Base-by-base conservation (phyloP, 306 rosid genomes). In the Oemleria cerasiformis region DNA sequence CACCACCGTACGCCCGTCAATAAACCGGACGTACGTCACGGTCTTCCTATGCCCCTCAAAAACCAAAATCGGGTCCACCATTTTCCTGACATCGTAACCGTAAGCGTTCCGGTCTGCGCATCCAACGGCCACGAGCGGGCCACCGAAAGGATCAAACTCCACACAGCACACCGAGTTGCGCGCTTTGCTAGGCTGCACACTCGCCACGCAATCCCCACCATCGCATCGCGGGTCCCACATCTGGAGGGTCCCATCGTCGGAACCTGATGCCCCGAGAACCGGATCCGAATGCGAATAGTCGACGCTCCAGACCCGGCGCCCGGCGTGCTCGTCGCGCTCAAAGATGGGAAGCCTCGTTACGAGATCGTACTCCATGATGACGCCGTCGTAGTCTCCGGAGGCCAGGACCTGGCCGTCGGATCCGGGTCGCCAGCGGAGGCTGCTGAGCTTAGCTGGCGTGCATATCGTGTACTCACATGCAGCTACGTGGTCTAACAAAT, bases 241-340 rank as follows among this genome's bases (percentile, higher is more conserved):
- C 65, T 87, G 92, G 71, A 87, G 64, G 23, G 92, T 80, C n/a
- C 92, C 90, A 13, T 87, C 92, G 60, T 87, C 92, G 20, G 92
- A 85, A 40, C 88, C 85, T 40, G 92, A 87, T 1, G 90, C 92
- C 0, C 85, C 92, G 1, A 85, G 8, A 16, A 64, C 50, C 38
- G 80, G 84, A 20, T 81, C 82, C 43, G 65, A 77, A 38, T 65
- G 70, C 17, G 89, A 83, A 55, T 85, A 87, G 45, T 85, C 92
- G 44, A 87, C 66, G 73, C 92, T 83, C 92, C 92, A 85, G 2
- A 87, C 88, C 36, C 90, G 80, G 7, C 92, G 85, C 5, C 92
- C 92, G 2, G 88, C 88, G 60, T 87, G 92, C 73, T 87, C 92
- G 71, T 87, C 92, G 1, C 92, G 83, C 78, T 87, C 92, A 21